Conservation (phyloP, 2,329 filamentous ascomycete species). For the Calonectria fujianensis region DNA sequence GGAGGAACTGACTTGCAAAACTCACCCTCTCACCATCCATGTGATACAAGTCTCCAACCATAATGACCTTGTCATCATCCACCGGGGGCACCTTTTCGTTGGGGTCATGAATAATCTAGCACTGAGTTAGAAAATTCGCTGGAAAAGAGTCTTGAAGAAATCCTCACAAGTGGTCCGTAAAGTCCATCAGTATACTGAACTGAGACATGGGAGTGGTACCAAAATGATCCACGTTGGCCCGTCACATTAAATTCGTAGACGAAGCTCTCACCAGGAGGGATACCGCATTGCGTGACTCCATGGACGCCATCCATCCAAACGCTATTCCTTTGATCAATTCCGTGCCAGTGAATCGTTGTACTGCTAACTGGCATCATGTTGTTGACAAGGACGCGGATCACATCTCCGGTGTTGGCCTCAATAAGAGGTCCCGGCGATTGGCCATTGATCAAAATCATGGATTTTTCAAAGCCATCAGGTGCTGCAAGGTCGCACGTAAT, state of each 20-base stretch:
- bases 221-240: constrained; percentile 37
- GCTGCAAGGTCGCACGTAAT: constrained; percentile 28
- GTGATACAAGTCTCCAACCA: constrained; percentile 63
- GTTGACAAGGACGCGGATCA: constrained; percentile 76
- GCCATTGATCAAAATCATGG: constrained; percentile 75
- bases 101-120: constrained; percentile 61
- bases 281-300: constrained; percentile 74
- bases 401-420: constrained; percentile 73
- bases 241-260: constrained; percentile 64
- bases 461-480: constrained; percentile 55
- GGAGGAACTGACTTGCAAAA: background rate
- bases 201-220: constrained; percentile 38
- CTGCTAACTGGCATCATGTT: constrained; percentile 74
- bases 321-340: constrained; percentile 64
- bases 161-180: constrained; percentile 50
- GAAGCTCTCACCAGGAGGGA: constrained; percentile 72
- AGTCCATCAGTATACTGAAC: constrained; percentile 75
- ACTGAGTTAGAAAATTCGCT: constrained; percentile 34
- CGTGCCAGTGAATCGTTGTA: constrained; percentile 68
- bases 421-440: constrained; percentile 78
- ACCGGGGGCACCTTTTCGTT: constrained; percentile 59
- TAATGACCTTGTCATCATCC: constrained; percentile 62
- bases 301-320: constrained; percentile 68
- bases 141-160: constrained; percentile 56
- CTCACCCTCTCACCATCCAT: constrained; percentile 58